Evolutionary conservation across 805 yeast species (phyloP).

Genomic region (Monosporozyma siamensis): DNA sequence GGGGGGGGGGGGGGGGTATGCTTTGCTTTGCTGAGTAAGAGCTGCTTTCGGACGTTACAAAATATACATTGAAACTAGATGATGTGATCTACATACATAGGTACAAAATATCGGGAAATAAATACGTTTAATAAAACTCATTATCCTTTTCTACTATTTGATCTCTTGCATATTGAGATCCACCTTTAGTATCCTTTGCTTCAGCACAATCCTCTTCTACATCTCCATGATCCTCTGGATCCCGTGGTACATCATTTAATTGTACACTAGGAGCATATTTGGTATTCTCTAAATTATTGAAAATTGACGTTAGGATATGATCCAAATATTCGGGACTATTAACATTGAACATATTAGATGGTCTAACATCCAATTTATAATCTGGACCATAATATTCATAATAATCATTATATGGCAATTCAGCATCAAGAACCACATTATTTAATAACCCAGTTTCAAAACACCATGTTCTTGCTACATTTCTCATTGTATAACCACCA

Average conservation of each 20-base stretch:
- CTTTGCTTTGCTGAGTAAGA: too few species aligned
- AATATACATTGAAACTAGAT: too few species aligned
- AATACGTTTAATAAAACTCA: conserved; percentile 47
- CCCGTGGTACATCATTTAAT: conserved; percentile 79
- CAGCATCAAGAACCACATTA: conserved; percentile 55
- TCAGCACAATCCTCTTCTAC: conserved; percentile 74
- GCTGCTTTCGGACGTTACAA: too few species aligned
- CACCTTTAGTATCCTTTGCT: conserved; percentile 85
- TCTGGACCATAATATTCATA: conserved; percentile 97
- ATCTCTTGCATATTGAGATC: conserved; percentile 79
- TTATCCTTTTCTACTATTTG: conserved; percentile 57
- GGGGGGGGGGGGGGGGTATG: too few species aligned
- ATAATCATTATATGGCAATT: conserved; percentile 87
- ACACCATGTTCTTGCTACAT: conserved; percentile 92
- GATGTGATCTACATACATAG: too few species aligned
- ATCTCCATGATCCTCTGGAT: conserved; percentile 78
- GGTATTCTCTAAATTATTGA: conserved; percentile 76
- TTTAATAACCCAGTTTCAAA: conserved; percentile 80
- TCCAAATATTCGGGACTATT: conserved; percentile 87
- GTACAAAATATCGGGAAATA: too few species aligned
- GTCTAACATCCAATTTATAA: conserved; percentile 87
- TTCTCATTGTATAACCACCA: conserved; percentile 95
- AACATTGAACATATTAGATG: conserved; percentile 94
- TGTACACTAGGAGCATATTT: conserved; percentile 96
- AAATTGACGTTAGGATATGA: conserved; percentile 68